Evolutionary conservation across 2,329 filamentous ascomycete genomes (phyloP).

Genomic region (Diaporthe helianthi): DNA sequence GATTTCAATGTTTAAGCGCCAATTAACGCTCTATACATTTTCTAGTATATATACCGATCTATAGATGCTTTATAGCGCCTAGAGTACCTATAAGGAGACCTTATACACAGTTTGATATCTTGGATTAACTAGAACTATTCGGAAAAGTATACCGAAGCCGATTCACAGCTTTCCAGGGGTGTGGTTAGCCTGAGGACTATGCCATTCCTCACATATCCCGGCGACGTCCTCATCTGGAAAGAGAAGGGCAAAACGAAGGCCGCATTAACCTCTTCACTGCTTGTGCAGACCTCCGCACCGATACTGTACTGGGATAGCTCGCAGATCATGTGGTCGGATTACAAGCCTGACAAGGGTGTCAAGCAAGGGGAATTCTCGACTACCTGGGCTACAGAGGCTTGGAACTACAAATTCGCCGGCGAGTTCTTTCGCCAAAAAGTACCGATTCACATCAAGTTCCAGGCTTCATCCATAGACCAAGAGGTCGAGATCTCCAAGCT

Average conservation of each 20-base stretch:
- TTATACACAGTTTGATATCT: neutral
- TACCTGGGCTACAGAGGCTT: neutral
- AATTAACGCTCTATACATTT: neutral
- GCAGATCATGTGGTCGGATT: neutral
- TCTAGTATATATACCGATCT: neutral
- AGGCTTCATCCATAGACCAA: neutral
- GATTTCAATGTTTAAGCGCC: neutral
- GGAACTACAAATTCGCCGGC: neutral
- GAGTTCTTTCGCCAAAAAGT: neutral
- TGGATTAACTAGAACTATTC: neutral
- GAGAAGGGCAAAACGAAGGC: neutral
- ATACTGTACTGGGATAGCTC: neutral
- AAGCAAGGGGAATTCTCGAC: neutral
- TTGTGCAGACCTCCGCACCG: rapidly evolving
- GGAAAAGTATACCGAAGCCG: neutral
- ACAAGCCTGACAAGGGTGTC: neutral
- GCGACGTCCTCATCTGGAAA: neutral
- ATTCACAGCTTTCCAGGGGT: rapidly evolving
- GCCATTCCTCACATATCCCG: neutral
- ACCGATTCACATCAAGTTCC: neutral
- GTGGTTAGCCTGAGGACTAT: neutral
- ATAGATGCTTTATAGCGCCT: neutral
- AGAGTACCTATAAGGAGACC: neutral
- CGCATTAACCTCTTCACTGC: neutral
- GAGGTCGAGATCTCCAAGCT: neutral